phyloP scores from a whole-genome alignment of 305 asterid species.

The Fraxinus albicans region DNA sequence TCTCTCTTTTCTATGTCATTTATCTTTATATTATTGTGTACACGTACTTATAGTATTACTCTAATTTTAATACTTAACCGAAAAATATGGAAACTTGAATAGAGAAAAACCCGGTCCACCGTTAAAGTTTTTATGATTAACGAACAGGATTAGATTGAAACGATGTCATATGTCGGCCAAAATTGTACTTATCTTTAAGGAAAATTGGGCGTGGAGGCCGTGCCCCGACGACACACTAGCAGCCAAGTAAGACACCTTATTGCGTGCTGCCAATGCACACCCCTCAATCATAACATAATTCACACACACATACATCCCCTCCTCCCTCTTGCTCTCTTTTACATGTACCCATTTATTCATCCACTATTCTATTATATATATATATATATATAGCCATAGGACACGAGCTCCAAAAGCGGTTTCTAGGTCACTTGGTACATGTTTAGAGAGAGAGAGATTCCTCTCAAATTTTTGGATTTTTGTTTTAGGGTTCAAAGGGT shows the following conservation, averaged over 20 bases:
- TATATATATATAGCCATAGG: conserved; percentile 30
- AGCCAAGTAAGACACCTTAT: conserved; percentile 30
- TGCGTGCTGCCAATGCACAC: conserved; percentile 33
- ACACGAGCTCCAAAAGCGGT: conserved; percentile 18
- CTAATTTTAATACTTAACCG: too few species aligned
- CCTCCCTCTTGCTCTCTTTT: background rate
- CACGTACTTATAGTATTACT: too few species aligned
- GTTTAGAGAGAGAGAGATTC: background rate
- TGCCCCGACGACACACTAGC: conserved; percentile 39
- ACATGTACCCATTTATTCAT: background rate
- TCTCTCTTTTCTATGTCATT: too few species aligned
- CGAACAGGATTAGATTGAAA: background rate
- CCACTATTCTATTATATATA: conserved; percentile 12
- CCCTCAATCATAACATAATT: background rate
- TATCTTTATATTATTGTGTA: too few species aligned
- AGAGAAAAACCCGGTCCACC: background rate
- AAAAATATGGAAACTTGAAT: background rate
- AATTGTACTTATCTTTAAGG: conserved; percentile 39
- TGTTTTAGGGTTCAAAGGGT: background rate
- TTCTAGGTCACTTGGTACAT: conserved; percentile 19
- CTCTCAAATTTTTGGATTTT: background rate
- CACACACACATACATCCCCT: background rate
- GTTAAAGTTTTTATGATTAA: background rate
- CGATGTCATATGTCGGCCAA: conserved; percentile 37
- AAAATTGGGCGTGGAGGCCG: conserved; percentile 46